Evolutionary conservation across 2,329 filamentous ascomycete species (phyloP).

Genomic region (Pyrenophora seminiperda): DNA sequence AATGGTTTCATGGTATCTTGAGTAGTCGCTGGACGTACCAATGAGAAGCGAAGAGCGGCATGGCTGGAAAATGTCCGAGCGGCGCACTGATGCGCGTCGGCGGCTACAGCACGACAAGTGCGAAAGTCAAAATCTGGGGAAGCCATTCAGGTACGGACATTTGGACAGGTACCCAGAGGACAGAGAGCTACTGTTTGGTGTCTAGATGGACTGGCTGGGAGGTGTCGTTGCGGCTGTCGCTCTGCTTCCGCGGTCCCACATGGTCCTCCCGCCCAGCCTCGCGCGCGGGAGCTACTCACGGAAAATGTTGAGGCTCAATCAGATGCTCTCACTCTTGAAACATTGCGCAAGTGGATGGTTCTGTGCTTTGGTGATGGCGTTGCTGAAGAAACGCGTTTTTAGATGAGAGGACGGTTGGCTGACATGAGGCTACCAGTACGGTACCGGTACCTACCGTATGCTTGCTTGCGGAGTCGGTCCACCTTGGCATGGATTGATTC

Average conservation of each 20-base stretch:
- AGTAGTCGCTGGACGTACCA: constrained; percentile 48
- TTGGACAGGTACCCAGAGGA: constrained; percentile 24
- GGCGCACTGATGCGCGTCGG: constrained; percentile 40
- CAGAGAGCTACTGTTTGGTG: constrained; percentile 30
- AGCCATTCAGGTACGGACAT: constrained; percentile 35
- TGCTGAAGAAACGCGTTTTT: constrained; percentile 28
- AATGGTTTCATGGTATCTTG: constrained; percentile 45
- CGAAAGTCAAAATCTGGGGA: constrained; percentile 31
- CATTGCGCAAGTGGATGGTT: constrained; percentile 13
- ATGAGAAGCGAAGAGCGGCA: constrained; percentile 36
- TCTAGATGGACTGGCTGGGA: constrained; percentile 37
- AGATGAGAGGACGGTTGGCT: constrained; percentile 27
- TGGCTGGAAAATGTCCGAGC: constrained; percentile 45
- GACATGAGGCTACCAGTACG: no score
- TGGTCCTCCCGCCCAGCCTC: constrained; percentile 38
- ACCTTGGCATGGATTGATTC: constrained; percentile 6
- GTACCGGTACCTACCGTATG: constrained; percentile 25
- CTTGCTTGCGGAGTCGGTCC: constrained; percentile 13
- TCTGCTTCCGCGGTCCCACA: constrained; percentile 43
- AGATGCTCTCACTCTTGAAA: constrained; percentile 29
- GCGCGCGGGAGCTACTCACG: constrained; percentile 48
- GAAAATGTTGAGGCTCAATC: constrained; percentile 46
- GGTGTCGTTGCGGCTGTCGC: constrained; percentile 32
- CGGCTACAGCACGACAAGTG: constrained; percentile 43
- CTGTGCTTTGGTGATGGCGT: constrained; percentile 25